Base-by-base conservation (phyloP, 2,329 filamentous ascomycete genomes). In the Aspergillus intermedius region DNA sequence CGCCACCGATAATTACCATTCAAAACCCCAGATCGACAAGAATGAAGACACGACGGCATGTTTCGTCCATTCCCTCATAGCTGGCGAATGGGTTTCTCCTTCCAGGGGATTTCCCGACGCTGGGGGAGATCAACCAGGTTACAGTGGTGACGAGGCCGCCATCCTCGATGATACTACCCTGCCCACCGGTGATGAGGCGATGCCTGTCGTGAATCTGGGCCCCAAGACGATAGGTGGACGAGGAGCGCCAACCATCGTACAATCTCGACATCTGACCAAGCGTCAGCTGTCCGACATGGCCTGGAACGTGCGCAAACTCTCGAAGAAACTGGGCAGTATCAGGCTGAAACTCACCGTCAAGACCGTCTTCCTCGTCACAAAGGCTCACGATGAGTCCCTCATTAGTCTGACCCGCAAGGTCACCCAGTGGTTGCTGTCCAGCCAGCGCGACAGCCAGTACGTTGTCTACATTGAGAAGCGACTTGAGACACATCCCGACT, bases 241-340 rank as follows among this genome's bases (percentile, higher is more conserved):
- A 15, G 61, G 63, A 12, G 52, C 60, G 15, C 60, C 66, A n/a
- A 65, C 69, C 8, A 72, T 77, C 22, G 73, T 77, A 15, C 75
- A 83, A 49, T 84, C 81, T 50, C 80, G 91, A n/a, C 80, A 96
- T 44, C 77, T 97, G 57, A 96, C 91, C 1, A 97, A 97, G 74
- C 90, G 88, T 67, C 89, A 98, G 69, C 77, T 98, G 39, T 90
- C 87, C 12, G 93, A 97, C 60, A 97, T 98, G 91, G 91, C 91
- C 0, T 91, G 91, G 82, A 91, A 91, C 22, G 93, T 97, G 49
- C 79, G 93, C 43, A 89, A 96, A 69, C 74, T 98, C 50, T 91
- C 88, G 25, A 87, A 95, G 62, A 86, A 88, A 51, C 73, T 97
- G 50, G 87, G 88, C 45, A 90, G 84, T 67, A 84, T 97, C 65